phyloP scores from a whole-genome alignment of 2,329 filamentous ascomycete genomes.

The Fusarium cicatricum region DNA sequence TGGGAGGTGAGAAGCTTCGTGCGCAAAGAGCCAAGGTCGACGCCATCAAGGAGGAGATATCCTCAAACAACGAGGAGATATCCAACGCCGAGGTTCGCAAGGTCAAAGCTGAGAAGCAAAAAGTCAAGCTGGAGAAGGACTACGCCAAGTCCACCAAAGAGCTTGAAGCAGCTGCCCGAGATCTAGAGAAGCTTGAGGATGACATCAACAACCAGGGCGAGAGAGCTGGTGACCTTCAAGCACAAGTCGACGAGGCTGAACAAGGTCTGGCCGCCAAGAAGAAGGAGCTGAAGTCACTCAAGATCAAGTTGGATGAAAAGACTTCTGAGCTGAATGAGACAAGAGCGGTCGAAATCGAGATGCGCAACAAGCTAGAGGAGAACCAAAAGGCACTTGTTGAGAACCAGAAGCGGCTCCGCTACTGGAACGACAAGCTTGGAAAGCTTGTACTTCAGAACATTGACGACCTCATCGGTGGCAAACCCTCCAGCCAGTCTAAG shows the following conservation, averaged over 20 bases:
- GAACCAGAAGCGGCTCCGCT: slow-evolving; percentile 82
- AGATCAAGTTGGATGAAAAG: slow-evolving; percentile 87
- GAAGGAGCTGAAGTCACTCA: slow-evolving; percentile 79
- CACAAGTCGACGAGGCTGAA: slow-evolving; percentile 82
- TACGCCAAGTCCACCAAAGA: slow-evolving; percentile 81
- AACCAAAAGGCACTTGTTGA: slow-evolving; percentile 89
- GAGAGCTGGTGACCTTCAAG: slow-evolving; percentile 76
- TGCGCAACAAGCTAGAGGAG: slow-evolving; percentile 97
- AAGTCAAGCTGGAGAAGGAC: slow-evolving; percentile 85
- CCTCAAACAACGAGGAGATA: slow-evolving; percentile 79
- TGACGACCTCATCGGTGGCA: slow-evolving; percentile 66
- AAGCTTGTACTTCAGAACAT: slow-evolving; percentile 88
- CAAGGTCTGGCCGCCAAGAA: slow-evolving; percentile 81
- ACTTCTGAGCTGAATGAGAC: slow-evolving; percentile 87
- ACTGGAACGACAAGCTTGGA: slow-evolving; percentile 89
- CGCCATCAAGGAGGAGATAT: slow-evolving; percentile 84
- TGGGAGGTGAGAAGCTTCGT: slow-evolving; percentile 91
- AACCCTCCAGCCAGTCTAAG: slow-evolving; percentile 40
- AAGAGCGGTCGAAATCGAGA: slow-evolving; percentile 91
- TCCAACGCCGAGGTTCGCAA: slow-evolving; percentile 87
- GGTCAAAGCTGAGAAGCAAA: slow-evolving; percentile 94
- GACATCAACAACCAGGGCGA: slow-evolving; percentile 81
- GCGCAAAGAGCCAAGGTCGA: slow-evolving; percentile 92
- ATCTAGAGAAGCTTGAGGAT: slow-evolving; percentile 79
- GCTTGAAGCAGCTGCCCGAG: slow-evolving; percentile 72